Evolutionary conservation across 441 rosid genomes (phyloP).

Genomic region (Pelargonium australe): DNA sequence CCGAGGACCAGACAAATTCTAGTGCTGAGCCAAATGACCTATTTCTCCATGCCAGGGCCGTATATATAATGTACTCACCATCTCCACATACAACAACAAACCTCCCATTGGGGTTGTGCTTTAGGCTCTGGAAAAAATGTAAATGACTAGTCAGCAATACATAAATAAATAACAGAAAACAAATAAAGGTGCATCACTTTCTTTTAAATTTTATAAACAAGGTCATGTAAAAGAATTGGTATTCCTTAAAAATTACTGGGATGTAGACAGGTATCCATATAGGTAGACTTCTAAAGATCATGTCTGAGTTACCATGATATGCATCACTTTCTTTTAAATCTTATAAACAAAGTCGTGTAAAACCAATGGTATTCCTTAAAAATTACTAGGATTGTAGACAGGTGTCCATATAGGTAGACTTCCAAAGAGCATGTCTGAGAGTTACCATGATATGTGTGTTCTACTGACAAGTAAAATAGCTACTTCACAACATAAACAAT

Average conservation of each 20-base stretch:
- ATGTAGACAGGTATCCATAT: not conserved
- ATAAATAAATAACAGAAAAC: not conserved
- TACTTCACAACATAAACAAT: conserved; percentile 9
- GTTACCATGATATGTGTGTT: not conserved
- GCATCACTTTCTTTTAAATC: not conserved
- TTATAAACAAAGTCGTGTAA: not conserved
- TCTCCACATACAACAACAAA: conserved; percentile 98
- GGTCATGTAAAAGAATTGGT: not conserved
- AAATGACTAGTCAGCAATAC: conserved; percentile 7
- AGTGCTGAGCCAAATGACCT: conserved; percentile 96
- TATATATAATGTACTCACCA: conserved; percentile 95
- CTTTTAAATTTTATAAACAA: not conserved
- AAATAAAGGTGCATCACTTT: not conserved
- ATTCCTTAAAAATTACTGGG: not conserved
- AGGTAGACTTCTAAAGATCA: not conserved
- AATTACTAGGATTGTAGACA: not conserved
- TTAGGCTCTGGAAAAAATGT: conserved; percentile 58
- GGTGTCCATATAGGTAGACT: not conserved
- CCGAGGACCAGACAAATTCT: conserved; percentile 96
- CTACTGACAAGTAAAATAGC: not conserved
- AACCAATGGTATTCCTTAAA: not conserved
- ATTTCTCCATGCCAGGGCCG: conserved; percentile 99
- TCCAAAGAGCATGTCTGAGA: not conserved
- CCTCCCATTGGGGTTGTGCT: conserved; percentile 97
- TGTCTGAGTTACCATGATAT: not conserved